Conservation (phyloP, 345 rosid genomes). For the Dimocarpus longan region DNA sequence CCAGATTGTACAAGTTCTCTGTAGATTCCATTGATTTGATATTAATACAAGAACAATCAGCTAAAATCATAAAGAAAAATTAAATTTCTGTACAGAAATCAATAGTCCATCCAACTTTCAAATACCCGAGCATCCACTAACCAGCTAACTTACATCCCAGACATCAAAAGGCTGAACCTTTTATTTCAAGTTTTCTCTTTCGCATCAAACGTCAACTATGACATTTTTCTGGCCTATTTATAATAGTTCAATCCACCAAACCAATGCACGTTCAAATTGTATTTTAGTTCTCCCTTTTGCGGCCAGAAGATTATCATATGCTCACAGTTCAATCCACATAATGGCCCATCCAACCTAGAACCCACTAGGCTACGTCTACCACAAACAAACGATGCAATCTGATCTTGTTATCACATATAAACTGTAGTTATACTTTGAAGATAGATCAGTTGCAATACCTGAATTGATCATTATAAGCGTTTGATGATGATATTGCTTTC, state of each 20-base stretch:
- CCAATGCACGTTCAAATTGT: not conserved
- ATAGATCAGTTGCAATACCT: slow-evolving; percentile 44
- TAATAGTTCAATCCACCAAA: not conserved
- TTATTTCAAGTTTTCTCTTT: not conserved
- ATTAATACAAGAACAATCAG: not conserved
- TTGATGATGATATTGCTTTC: slow-evolving; percentile 94
- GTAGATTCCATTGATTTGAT: slow-evolving; percentile 22
- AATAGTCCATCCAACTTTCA: slow-evolving; percentile 2
- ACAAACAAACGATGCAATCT: not conserved
- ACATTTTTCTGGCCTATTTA: not conserved
- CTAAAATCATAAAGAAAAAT: too few species aligned
- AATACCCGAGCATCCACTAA: not conserved
- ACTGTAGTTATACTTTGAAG: not conserved
- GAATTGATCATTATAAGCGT: slow-evolving; percentile 97
- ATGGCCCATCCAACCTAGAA: not conserved
- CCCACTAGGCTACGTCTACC: not conserved
- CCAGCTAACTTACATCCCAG: not conserved
- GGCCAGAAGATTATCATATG: not conserved
- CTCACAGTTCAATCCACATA: slow-evolving; percentile 6
- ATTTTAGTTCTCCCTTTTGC: not conserved
- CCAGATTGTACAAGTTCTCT: slow-evolving; percentile 93
- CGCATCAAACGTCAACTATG: not conserved
- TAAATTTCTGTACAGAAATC: not conserved
- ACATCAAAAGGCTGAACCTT: slow-evolving; percentile 5
- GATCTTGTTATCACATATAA: slow-evolving; percentile 3